Evolutionary conservation across 352 stramenopile genomes (phyloP), one percentile per base, ranked within the genome.

Genomic region (Phytophthora melonis): DNA sequence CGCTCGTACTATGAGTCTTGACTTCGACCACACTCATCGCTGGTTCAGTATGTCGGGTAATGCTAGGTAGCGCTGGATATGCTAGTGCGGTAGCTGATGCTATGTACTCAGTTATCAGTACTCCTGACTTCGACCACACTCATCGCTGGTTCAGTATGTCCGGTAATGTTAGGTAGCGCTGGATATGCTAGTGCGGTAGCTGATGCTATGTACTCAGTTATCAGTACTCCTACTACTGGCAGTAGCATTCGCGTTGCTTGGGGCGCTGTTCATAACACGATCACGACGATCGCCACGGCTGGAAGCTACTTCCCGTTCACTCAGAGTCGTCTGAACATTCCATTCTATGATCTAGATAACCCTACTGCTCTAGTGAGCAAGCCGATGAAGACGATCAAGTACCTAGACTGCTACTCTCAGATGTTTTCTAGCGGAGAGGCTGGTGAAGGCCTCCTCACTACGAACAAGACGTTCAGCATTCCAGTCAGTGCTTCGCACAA

Each of bases 291-390:
- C 4, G 23, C 21, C 11, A 58, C 52, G 2, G 23, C 52, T 58
- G 52, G 52, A 2, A 39, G 6, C 13, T 23, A 41, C 14, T 58
- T 58, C 5, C 52, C 52, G 1, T 58, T 58, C 11, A 34, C 52
- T 32, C 52, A 58, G 52, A 4, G 11, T 39, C 52, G 52, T 3
- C 9, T 58, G 4, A 58, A 75, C 41, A 72, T 82, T 65, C 68
- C 75, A n/a, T 74, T 74, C 47, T 82, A 82, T 58, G 74, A 81
- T 72, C 25, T 75, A 8, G 47, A 50, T 55, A 66, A 71, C 70
- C 69, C 74, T 45, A 55, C 34, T 21, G 16, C 55, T 32, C 63
- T 79, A 14, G 66, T 79, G 27, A 39, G 18, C n/a, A 80, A 77
- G 23, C 72, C 72, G 41, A 54, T 79, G 21, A 79, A 76, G 27